Base-by-base conservation (phyloP, 2,329 filamentous ascomycete genomes). In the Claviceps monticola region DNA sequence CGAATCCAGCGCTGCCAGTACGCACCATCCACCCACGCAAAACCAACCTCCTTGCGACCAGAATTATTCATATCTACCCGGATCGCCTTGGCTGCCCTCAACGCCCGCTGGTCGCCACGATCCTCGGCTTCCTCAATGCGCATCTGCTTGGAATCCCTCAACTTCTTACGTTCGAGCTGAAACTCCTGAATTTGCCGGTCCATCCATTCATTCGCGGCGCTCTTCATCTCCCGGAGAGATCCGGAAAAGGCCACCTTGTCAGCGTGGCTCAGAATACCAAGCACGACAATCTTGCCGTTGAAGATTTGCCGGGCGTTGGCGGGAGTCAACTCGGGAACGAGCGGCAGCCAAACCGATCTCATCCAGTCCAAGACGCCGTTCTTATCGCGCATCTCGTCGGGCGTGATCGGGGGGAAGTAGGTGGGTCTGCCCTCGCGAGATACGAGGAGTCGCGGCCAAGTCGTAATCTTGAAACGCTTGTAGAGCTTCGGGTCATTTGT, bases 1-100 rank as follows among this genome's bases (percentile, higher is more conserved):
- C 85, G 79, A 57, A 98, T 81, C 93, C 93, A 98, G 56, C 91
- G 80, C 68, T 97, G 90, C 93, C 93, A 98, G 68, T 97, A 97
- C 7, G 88, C 80, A 49, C 90, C 89, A 64, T 98, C 93, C 13
- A 97, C 88, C 93, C 93, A 98, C 13, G 93, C 93, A 68, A 98
- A 98, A 8, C 82, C 80, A 43, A 97, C 89, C 64, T 95, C 86
- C 66, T 91, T 95, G 59, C 84, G 84, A 63, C 89, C 83, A 50
- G 88, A 80, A 63, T 86, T 85, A 60, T 91, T 85, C 80, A 96
- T 94, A 60, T 89, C 87, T 64, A 98, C 90, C 36, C 83, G 82
- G 62, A 95, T 95, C 57, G 81, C 84, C 75, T 98, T 98, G 38
- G 93, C 94, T 44, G 85, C 78, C 39, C 88, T 79, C 54, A 96